These are phyloP conservation scores for Trichopus zeylanicus DNA, from an alignment of 116 monocot genomes.

Conservation along the genomic window DNA sequence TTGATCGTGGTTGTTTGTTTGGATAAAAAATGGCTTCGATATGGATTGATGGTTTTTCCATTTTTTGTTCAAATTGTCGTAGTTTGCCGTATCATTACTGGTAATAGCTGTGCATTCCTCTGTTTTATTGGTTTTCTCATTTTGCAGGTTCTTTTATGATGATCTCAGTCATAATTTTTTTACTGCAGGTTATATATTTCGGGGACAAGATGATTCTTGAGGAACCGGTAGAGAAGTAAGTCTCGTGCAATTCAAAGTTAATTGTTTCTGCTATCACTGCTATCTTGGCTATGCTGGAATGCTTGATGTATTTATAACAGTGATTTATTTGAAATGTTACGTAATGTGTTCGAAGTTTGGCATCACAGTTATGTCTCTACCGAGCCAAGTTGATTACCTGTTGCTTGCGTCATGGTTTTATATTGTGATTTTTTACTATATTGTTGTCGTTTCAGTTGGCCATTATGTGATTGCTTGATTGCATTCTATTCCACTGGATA, in stretches of 20 bases:
- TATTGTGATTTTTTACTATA: constrained; percentile 2
- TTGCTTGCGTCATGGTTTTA: neutral
- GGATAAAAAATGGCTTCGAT: too few relatives aligned
- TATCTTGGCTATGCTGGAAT: too few relatives aligned
- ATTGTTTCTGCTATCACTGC: neutral
- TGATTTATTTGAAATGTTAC: too few relatives aligned
- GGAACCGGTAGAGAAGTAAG: constrained; percentile 81
- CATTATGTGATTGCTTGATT: constrained; percentile 97
- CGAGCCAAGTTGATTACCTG: neutral
- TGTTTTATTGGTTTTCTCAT: neutral
- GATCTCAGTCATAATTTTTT: constrained; percentile 1
- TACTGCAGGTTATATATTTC: constrained; percentile 71
- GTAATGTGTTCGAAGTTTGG: too few relatives aligned
- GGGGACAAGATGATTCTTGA: constrained; percentile 91
- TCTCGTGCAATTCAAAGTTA: neutral
- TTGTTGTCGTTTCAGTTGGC: constrained; percentile 71
- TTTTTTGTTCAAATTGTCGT: too few relatives aligned
- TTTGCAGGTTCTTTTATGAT: too few relatives aligned
- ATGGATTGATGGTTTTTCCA: too few relatives aligned
- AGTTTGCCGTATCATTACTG: too few relatives aligned
- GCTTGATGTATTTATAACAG: too few relatives aligned
- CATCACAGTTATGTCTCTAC: neutral
- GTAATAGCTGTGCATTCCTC: neutral
- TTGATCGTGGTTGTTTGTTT: too few relatives aligned
- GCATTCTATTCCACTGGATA: constrained; percentile 97